Percentiles rank a stretch among this genome's conserved stretches.
Conservation (phyloP, 768 basidiomycete genomes). For the Amanita pseudoporphyria region DNA sequence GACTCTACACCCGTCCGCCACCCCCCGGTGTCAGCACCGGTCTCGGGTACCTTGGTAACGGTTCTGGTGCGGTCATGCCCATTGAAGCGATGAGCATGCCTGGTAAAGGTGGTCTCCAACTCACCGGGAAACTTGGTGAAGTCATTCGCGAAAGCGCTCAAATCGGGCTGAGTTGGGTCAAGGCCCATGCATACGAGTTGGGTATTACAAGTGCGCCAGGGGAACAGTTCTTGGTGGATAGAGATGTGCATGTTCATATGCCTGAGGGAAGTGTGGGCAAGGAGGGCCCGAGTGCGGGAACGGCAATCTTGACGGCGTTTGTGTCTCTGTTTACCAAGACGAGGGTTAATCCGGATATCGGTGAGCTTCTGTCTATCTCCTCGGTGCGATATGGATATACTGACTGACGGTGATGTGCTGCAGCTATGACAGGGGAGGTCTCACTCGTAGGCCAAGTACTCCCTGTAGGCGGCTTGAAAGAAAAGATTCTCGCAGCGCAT, state of each 20-base stretch:
- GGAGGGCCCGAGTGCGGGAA: conserved; percentile 96
- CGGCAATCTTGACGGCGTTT: conserved; percentile 84
- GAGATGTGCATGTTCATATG: conserved; percentile 95
- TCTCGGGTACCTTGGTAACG: conserved; percentile 92
- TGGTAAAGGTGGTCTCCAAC: conserved; percentile 83
- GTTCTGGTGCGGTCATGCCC: conserved; percentile 94
- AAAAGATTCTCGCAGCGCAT: conserved; percentile 95
- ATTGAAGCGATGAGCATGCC: conserved; percentile 96
- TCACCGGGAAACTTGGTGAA: conserved; percentile 97
- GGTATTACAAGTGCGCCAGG: conserved; percentile 68
- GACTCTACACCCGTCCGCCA: conserved; percentile 72
- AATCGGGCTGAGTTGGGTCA: conserved; percentile 91
- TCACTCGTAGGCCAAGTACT: conserved; percentile 94
- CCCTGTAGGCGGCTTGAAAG: conserved; percentile 92
- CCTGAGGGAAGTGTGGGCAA: conserved; percentile 90
- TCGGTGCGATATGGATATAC: not conserved
- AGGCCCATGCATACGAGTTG: conserved; percentile 79
- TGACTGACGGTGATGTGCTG: not conserved
- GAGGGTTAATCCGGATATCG: conserved; percentile 78
- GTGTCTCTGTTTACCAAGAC: conserved; percentile 88
- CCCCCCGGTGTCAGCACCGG: conserved; percentile 94
- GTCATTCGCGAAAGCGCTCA: conserved; percentile 96
- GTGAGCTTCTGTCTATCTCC: conserved; percentile 31
- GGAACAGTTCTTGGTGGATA: conserved; percentile 75
- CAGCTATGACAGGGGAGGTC: conserved; percentile 98